phyloP scores from a whole-genome alignment of 1,139 yeast species.

The Protomyces lactucae-debilis region DNA sequence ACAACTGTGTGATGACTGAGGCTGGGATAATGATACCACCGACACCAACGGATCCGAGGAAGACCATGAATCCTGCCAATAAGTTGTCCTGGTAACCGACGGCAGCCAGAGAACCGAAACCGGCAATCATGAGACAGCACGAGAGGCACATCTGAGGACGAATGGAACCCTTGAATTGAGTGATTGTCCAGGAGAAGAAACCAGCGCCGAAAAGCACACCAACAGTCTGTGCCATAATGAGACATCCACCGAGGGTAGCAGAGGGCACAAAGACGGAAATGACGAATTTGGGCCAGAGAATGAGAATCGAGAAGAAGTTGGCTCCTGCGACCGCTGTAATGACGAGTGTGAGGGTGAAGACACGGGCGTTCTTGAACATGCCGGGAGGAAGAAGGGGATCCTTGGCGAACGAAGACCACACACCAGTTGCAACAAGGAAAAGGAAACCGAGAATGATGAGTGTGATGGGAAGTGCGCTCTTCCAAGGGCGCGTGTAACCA shows the following conservation, averaged over 20 bases:
- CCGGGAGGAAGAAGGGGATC: conserved; percentile 14
- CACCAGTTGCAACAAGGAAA: conserved; percentile 4
- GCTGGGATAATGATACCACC: conserved; percentile 24
- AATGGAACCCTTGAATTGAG: conserved; percentile 21
- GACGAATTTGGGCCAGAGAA: conserved; percentile 20
- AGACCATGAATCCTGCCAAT: conserved; percentile 11
- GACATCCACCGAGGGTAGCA: conserved; percentile 8
- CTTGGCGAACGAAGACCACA: conserved; percentile 8
- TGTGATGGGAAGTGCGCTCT: conserved; percentile 3
- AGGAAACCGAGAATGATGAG: conserved; percentile 10
- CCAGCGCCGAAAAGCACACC: conserved; percentile 23
- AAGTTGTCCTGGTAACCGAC: conserved; percentile 2
- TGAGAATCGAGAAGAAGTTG: conserved; percentile 19
- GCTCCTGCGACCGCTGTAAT: conserved; percentile 25
- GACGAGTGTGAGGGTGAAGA: conserved; percentile 15
- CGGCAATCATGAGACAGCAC: conserved; percentile 17
- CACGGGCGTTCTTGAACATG: conserved; percentile 24
- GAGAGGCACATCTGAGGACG: conserved; percentile 18
- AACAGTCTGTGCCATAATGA: conserved; percentile 20
- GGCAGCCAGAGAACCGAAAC: conserved; percentile 15
- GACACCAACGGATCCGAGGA: conserved; percentile 16
- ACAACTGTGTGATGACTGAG: conserved; percentile 22
- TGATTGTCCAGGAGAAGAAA: conserved; percentile 22
- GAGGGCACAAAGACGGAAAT: conserved; percentile 4
- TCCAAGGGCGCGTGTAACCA: conserved; percentile 22